These are phyloP conservation scores for Chalciporus piperatus DNA, from an alignment of 768 basidiomycete genomes.

Conservation along the genomic window DNA sequence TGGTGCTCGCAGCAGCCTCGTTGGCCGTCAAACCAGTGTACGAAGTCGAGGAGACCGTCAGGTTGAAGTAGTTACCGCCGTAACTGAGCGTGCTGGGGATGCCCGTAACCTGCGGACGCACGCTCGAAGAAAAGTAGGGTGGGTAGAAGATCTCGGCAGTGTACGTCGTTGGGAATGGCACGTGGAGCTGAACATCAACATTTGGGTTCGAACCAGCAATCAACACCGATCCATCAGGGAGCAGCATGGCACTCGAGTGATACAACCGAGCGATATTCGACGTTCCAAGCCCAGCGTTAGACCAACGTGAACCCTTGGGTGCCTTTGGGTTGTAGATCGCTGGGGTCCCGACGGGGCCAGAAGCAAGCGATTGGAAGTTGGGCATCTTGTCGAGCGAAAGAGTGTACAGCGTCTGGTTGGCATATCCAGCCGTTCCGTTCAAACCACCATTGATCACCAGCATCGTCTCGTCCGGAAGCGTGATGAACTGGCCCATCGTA, in stretches of 20 bases:
- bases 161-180: slow-evolving; percentile 73
- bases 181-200: slow-evolving; percentile 67
- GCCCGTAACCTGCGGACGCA: slow-evolving; percentile 67
- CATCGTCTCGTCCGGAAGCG: slow-evolving; percentile 82
- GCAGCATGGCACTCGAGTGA: slow-evolving; percentile 87
- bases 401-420: slow-evolving; percentile 50
- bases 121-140: slow-evolving; percentile 69
- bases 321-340: slow-evolving; percentile 80
- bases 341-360: slow-evolving; percentile 74
- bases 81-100: slow-evolving; percentile 77
- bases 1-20: slow-evolving; percentile 68
- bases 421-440: slow-evolving; percentile 90
- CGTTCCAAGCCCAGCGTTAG: slow-evolving; percentile 56
- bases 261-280: slow-evolving; percentile 79
- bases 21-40: slow-evolving; percentile 62
- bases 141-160: slow-evolving; percentile 90
- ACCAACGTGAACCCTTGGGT: slow-evolving; percentile 71
- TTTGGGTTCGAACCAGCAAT: slow-evolving; percentile 95
- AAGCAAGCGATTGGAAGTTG: slow-evolving; percentile 68
- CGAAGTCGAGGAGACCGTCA: slow-evolving; percentile 62
- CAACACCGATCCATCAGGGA: slow-evolving; percentile 83
- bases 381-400: slow-evolving; percentile 53
- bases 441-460: slow-evolving; percentile 77
- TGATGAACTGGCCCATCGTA: too few species aligned
- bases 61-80: slow-evolving; percentile 78